phyloP scores from a whole-genome alignment of 768 basidiomycete genomes.

The Lactarius evosmus region DNA sequence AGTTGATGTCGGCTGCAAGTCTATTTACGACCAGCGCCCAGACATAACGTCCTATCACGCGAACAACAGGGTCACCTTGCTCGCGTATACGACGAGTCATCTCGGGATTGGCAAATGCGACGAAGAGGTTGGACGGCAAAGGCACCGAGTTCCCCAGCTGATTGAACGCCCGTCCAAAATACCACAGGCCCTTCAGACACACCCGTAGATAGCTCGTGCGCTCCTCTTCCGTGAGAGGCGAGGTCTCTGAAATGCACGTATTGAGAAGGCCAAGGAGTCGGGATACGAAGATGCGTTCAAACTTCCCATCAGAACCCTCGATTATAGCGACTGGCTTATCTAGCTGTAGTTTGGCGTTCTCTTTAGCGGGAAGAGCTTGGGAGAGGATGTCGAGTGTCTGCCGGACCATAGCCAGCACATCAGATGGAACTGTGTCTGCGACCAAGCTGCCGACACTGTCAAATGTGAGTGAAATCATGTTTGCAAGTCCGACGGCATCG shows the following conservation, averaged over 20 bases:
- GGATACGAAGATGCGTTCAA: background rate
- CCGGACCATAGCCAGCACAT: constrained; percentile 5
- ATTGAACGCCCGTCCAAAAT: background rate
- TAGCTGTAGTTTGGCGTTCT: background rate
- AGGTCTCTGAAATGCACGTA: background rate
- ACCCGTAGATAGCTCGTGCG: fast-evolving
- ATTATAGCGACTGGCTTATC: background rate
- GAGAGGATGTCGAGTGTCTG: constrained; percentile 3
- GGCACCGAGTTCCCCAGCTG: background rate
- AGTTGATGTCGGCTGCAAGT: too few species aligned
- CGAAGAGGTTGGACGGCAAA: background rate
- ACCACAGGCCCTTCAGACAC: background rate
- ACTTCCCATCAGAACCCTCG: background rate
- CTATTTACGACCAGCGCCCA: background rate
- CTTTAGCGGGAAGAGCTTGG: background rate
- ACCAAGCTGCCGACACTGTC: background rate
- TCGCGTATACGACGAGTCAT: background rate
- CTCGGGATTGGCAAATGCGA: background rate
- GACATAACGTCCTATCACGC: background rate
- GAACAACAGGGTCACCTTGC: background rate
- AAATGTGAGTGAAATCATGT: background rate
- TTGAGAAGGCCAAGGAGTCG: background rate
- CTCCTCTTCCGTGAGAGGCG: background rate
- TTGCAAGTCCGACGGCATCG: constrained; percentile 3
- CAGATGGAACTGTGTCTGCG: background rate